phyloP scores from a whole-genome alignment of 2,329 filamentous ascomycete genomes.

The Trichoderma sp. region DNA sequence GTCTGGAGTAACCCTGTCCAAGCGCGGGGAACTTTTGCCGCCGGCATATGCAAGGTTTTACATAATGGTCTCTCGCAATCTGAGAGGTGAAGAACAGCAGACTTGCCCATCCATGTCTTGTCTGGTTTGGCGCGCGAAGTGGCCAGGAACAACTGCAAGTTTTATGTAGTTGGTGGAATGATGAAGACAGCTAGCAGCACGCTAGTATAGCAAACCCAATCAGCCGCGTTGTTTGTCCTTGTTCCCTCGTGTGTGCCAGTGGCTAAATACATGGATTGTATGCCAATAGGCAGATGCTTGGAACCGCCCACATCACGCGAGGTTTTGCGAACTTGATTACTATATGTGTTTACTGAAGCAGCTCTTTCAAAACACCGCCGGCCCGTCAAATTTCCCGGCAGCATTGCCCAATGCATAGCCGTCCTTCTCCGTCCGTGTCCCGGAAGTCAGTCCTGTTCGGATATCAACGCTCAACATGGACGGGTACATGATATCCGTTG shows the following conservation, averaged over 20 bases:
- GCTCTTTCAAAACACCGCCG: neutral
- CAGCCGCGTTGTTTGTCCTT: neutral
- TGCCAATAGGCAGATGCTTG: neutral
- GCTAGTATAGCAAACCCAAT: neutral
- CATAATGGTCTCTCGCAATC: neutral
- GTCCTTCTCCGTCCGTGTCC: constrained; percentile 14
- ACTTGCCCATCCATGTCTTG: neutral
- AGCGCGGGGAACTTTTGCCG: constrained; percentile 9
- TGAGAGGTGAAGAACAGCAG: neutral
- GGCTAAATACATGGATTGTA: neutral
- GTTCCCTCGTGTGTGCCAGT: neutral
- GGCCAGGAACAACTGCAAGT: neutral
- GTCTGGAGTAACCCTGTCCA: neutral
- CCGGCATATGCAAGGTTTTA: neutral
- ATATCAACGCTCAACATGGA: constrained; percentile 13
- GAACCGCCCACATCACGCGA: neutral
- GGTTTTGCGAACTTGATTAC: neutral
- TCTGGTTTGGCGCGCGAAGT: neutral
- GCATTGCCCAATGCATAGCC: constrained; percentile 13
- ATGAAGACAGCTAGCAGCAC: neutral
- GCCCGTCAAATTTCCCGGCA: constrained; percentile 3
- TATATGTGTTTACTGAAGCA: neutral
- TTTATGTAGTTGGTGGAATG: neutral
- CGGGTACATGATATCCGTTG: constrained; percentile 17
- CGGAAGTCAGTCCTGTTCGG: constrained; percentile 12